Evolutionary conservation across 768 basidiomycete species (phyloP), one percentile per base, ranked within the genome.

Genomic region (Kwoniella dejecticola): DNA sequence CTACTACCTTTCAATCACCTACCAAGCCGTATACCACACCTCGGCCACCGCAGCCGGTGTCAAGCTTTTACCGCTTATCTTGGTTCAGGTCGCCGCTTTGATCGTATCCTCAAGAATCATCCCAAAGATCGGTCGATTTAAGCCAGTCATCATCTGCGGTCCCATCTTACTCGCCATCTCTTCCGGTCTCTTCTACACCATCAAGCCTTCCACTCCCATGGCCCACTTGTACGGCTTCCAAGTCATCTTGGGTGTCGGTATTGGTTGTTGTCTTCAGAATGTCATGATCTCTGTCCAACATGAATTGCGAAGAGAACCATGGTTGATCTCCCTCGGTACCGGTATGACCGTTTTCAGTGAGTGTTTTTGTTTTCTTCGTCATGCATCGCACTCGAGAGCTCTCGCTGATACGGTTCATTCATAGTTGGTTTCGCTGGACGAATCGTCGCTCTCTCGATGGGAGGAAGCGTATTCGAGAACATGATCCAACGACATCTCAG

Each of bases 261-360:
- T 82, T 52, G 82, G 82, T 19, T 46, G 66, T 41, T 68, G 72
- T 19, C 50, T 79, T 53, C 78, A 80, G 68, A 80, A 80, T 63
- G 63, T 70, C 6, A 75, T 82, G 74, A 68, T 81, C 38, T 77
- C 80, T 5, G 77, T 81, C 8, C 81, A 82, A 52, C 80, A 78
- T 24, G 80, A 80, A 38, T 74, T 78, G 45, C 70, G 69, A 19
- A 61, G 70, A 42, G 64, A 71, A 29, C 71, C 75, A 1, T 66
- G 74, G 63, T 57, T 80, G 46, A 73, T 81, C 52, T 75, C 80
- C 2, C 72, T 79, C 33, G 72, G 76, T 13, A 80, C 79, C 5
- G 78, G 76, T 8, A 47, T 79, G 15, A 76, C 72, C 36, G 72
- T 78, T 17, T 82, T 81, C 65, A 66, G 70, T 71, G 48, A 66